These are phyloP conservation scores for Suillus variegatus DNA, from an alignment of 768 basidiomycete species.

Conservation along the genomic window DNA sequence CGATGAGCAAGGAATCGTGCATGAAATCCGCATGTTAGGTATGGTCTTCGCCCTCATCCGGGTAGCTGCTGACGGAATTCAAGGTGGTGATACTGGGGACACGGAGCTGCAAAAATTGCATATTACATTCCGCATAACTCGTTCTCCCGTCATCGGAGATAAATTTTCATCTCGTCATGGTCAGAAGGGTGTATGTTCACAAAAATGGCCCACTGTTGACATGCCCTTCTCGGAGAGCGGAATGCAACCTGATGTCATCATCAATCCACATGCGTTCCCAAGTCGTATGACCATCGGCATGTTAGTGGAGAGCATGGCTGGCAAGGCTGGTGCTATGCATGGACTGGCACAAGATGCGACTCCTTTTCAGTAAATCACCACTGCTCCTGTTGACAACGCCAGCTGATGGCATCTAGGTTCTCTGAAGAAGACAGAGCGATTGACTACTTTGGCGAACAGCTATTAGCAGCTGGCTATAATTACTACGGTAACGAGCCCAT, in stretches of 20 bases:
- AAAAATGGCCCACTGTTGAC: constrained; percentile 97
- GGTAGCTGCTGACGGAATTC: constrained; percentile 1
- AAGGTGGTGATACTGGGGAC: constrained; percentile 87
- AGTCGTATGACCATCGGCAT: constrained; percentile 99
- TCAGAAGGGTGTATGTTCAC: constrained; percentile 99
- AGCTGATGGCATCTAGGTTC: constrained; percentile 56
- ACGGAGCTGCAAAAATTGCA: constrained; percentile 90
- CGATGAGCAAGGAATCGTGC: constrained; percentile 87
- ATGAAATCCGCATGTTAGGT: constrained; percentile 91
- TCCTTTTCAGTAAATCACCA: constrained; percentile 81
- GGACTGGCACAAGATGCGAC: constrained; percentile 98
- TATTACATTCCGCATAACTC: constrained; percentile 88
- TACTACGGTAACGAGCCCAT: constrained; percentile 99
- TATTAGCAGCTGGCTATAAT: constrained; percentile 93
- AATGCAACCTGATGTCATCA: constrained; percentile 98
- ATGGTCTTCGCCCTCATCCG: constrained; percentile 20
- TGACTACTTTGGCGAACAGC: constrained; percentile 96
- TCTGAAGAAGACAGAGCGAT: constrained; percentile 96
- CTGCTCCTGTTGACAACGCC: constrained; percentile 7
- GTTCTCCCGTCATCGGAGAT: constrained; percentile 96
- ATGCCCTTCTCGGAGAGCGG: constrained; percentile 99
- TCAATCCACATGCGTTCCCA: constrained; percentile 99
- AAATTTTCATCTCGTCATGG: constrained; percentile 99
- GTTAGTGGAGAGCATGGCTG: constrained; percentile 99
- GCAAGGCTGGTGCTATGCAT: constrained; percentile 99